Conservation (phyloP, 2,329 filamentous ascomycete species). For the Arthrobotrys musiformis region DNA sequence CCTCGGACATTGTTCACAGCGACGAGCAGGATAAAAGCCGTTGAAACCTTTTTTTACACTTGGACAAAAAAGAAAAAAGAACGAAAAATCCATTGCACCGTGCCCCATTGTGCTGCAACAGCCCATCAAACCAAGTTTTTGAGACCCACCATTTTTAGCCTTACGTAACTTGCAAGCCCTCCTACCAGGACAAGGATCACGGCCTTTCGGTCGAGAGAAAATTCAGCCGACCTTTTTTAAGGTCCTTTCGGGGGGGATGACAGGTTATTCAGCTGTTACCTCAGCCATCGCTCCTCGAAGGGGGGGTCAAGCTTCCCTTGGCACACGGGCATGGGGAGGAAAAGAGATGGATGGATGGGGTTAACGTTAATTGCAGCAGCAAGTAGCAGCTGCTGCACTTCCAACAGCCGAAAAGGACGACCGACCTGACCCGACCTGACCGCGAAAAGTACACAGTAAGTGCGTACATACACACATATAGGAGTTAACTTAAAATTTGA, state of each 20-base stretch:
- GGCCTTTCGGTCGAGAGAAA: slow-evolving; percentile 47
- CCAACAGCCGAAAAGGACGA: background rate
- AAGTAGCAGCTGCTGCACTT: background rate
- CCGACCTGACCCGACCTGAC: background rate
- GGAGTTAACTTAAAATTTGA: too few relatives aligned
- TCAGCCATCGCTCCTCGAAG: slow-evolving; percentile 20
- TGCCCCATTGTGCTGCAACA: slow-evolving; percentile 36
- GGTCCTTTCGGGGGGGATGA: slow-evolving; percentile 3
- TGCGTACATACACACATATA: too few relatives aligned
- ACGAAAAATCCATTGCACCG: slow-evolving; percentile 3
- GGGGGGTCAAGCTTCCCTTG: slow-evolving; percentile 53
- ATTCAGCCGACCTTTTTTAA: background rate
- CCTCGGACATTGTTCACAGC: background rate
- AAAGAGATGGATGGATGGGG: background rate
- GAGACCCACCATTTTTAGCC: slow-evolving; percentile 22
- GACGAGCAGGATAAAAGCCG: slow-evolving; percentile 44
- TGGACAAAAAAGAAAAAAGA: slow-evolving; percentile 3
- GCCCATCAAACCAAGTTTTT: slow-evolving; percentile 2
- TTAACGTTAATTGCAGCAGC: background rate
- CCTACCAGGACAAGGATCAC: background rate
- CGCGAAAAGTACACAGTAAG: too few relatives aligned
- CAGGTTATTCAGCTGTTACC: slow-evolving; percentile 51
- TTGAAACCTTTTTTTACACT: too few relatives aligned
- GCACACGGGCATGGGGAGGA: background rate
- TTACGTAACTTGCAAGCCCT: slow-evolving; percentile 53